Conservation (phyloP, 345 rosid genomes). For the Arabidopsis thaliana region DNA sequence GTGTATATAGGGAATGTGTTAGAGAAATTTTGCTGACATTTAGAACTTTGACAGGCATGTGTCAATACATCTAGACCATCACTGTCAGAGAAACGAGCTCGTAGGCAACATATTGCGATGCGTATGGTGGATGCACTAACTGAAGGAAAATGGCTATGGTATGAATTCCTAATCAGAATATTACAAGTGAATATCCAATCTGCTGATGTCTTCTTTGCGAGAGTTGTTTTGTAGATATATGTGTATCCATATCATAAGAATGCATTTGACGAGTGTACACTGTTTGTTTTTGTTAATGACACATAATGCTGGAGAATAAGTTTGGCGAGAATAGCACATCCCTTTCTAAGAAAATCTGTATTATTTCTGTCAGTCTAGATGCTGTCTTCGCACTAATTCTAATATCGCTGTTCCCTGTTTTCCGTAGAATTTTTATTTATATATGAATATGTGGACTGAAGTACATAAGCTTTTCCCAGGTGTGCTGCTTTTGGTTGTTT, state of each 20-base stretch:
- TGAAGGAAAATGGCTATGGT: constrained; percentile 95
- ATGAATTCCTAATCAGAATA: constrained; percentile 38
- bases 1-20: constrained; percentile 26
- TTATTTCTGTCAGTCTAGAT: constrained; percentile 31
- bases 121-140: constrained; percentile 73
- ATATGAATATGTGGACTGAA: constrained; percentile 22
- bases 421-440: constrained; percentile 12
- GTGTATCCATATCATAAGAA: constrained; percentile 23
- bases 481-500: constrained; percentile 79
- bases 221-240: constrained; percentile 24
- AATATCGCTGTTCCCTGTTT: constrained; percentile 5
- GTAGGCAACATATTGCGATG: constrained; percentile 63
- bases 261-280: constrained; percentile 24
- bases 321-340: constrained; percentile 17
- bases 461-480: constrained; percentile 55
- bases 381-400: constrained; percentile 21
- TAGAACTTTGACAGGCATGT: constrained; percentile 59
- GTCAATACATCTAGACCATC: constrained; percentile 52
- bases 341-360: constrained; percentile 14
- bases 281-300: constrained; percentile 28
- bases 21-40: constrained; percentile 31
- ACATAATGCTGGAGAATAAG: constrained; percentile 8
- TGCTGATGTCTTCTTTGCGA: constrained; percentile 6
- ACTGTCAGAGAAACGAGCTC: constrained; percentile 63
- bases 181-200: constrained; percentile 15